Conservation (phyloP, 176 grass and related monocot species). For the Carex pumila region DNA sequence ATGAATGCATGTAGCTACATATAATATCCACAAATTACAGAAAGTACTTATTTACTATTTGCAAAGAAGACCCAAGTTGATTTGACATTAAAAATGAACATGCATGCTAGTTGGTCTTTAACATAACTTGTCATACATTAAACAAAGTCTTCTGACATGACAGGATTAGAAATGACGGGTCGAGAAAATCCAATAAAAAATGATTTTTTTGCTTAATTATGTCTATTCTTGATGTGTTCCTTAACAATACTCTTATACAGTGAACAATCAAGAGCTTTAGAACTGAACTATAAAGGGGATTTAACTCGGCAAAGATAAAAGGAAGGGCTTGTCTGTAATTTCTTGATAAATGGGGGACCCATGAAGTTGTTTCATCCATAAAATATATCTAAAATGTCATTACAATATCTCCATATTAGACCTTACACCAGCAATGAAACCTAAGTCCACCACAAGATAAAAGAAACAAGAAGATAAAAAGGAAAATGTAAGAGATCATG, state of each 20-base stretch:
- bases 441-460: not conserved
- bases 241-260: not conserved
- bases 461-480: not conserved
- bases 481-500: not conserved
- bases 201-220: not conserved
- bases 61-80: not conserved
- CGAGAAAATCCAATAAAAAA: not conserved
- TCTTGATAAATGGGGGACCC: not conserved
- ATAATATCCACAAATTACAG: not conserved
- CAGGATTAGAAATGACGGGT: not conserved
- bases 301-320: not conserved
- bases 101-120: not conserved
- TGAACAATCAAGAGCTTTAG: not conserved
- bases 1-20: conserved; percentile 8
- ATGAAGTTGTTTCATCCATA: not conserved
- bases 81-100: not conserved
- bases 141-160: not conserved
- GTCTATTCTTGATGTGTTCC: not conserved
- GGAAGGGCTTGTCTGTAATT: not conserved
- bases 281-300: not conserved
- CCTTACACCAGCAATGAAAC: not conserved
- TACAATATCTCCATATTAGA: not conserved
- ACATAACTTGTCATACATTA: not conserved
- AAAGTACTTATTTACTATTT: not conserved
- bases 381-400: not conserved